Conservation (phyloP, 1,139 yeast genomes). For the Geotrichum candidum region DNA sequence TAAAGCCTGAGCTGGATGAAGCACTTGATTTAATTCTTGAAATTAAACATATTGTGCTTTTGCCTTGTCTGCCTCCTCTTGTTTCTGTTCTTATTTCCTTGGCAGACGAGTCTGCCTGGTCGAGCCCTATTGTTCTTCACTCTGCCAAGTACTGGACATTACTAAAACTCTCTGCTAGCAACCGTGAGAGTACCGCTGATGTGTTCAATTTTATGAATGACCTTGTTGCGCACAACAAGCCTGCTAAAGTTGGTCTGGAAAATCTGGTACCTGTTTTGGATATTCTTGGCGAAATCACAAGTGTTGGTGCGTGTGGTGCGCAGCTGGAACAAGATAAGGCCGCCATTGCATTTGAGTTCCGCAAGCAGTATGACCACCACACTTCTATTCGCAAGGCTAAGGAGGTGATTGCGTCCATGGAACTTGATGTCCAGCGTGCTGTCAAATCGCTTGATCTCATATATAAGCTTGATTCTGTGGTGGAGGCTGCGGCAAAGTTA, state of each 20-base stretch:
- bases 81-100: constrained; percentile 51
- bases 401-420: constrained; percentile 17
- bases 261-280: constrained; percentile 44
- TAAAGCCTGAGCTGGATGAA: constrained; percentile 25
- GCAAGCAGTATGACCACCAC: constrained; percentile 15
- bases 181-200: constrained; percentile 44
- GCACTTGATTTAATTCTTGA: constrained; percentile 11
- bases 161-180: constrained; percentile 52
- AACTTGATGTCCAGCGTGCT: constrained; percentile 52
- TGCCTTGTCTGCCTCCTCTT: constrained; percentile 17
- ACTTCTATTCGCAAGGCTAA: constrained; percentile 16
- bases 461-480: constrained; percentile 18
- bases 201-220: constrained; percentile 48
- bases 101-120: constrained; percentile 47
- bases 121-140: constrained; percentile 28
- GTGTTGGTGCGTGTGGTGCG: constrained; percentile 76
- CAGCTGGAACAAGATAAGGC: constrained; percentile 64
- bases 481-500: constrained; percentile 12
- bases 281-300: constrained; percentile 71
- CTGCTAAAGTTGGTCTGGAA: background rate
- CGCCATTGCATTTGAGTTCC: constrained; percentile 29
- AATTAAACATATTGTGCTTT: constrained; percentile 19
- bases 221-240: constrained; percentile 40
- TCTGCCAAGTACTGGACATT: constrained; percentile 55
- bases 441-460: constrained; percentile 49